Evolutionary conservation across 495 filamentous ascomycete genomes (phyloP).

Genomic region (Penicillium ucsense): DNA sequence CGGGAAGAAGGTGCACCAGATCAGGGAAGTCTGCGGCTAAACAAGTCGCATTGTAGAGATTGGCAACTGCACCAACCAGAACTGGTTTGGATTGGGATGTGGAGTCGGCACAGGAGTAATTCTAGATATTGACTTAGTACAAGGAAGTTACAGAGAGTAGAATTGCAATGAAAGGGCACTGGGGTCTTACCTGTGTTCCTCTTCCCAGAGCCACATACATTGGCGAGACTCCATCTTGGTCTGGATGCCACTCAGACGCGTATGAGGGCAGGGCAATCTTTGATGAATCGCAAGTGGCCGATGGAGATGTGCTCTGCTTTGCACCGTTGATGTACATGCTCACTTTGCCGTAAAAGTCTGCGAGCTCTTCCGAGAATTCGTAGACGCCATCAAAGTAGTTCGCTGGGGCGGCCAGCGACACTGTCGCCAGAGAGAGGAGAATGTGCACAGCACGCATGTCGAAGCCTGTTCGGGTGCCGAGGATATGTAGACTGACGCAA

Average conservation of each 20-base stretch:
- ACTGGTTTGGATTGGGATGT: conserved; percentile 36
- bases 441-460: conserved; percentile 23
- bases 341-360: conserved; percentile 29
- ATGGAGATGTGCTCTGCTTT: conserved; percentile 9
- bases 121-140: conserved; percentile 44
- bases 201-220: conserved; percentile 78
- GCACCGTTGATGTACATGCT: conserved; percentile 26
- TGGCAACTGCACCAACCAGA: conserved; percentile 66
- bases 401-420: conserved; percentile 27
- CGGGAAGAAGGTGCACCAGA: conserved; percentile 44
- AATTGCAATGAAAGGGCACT: background rate
- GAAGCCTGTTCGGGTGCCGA: conserved; percentile 4
- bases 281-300: conserved; percentile 27
- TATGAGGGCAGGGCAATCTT: conserved; percentile 29
- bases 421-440: conserved; percentile 22
- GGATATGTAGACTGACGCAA: too few species aligned
- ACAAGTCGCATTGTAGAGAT: conserved; percentile 83
- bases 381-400: conserved; percentile 25
- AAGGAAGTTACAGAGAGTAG: conserved; percentile 70
- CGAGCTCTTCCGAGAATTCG: conserved; percentile 27
- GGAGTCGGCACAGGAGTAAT: conserved; percentile 10
- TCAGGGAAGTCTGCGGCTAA: conserved; percentile 55
- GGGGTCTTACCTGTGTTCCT: conserved; percentile 48
- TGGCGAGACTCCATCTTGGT: conserved; percentile 47
- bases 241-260: conserved; percentile 40